Evolutionary conservation across 1,139 yeast genomes (phyloP), one percentile per base, ranked within the genome.

Genomic region (Tardiomyces depauwii): DNA sequence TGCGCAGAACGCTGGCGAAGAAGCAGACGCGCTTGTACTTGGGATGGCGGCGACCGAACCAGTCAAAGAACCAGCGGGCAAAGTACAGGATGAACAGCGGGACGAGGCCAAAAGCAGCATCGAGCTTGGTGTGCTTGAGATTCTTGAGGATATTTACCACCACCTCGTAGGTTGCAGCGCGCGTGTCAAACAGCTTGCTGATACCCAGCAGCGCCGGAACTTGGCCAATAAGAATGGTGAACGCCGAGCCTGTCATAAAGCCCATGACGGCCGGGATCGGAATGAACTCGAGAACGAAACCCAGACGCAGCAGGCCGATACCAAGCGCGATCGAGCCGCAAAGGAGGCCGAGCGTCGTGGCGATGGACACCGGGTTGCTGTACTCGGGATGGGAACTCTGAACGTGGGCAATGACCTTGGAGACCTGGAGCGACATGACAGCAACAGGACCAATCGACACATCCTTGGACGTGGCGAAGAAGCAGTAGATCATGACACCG

Each of bases 361-460:
- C 96, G 60, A 89, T 83, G 40, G 54, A 49, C 19, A 63, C 63
- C 3, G 77, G 79, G 9, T 73, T 57, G 2, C 68, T 55, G 39
- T 56, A 58, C 30, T 65, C 59, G 1, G 76, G 72, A 53, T 74
- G 74, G 51, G 69, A 68, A 41, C 64, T 71, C 50, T 77, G 76
- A 12, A 88, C 93, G 46, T 72, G 71, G 30, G 77, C 75, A 47
- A 88, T 74, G 44, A 86, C 89, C 61, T 82, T 85, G 42, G 89
- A 79, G 28, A 86, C 88, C 63, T 88, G 89, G 53, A 80, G 64
- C 13, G 95, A 85, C 96, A 89, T 88, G 51, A 89, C 96, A 2
- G 97, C 97, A 39, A 89, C 97, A 5, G 97, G 96, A 30, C 96
- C 97, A 57, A 89, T 88, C 51, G 93, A 83, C 42, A 89, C 95